Evolutionary conservation across 75 land plant species (phyloP).

Genomic region (Cryptomeria japonica): DNA sequence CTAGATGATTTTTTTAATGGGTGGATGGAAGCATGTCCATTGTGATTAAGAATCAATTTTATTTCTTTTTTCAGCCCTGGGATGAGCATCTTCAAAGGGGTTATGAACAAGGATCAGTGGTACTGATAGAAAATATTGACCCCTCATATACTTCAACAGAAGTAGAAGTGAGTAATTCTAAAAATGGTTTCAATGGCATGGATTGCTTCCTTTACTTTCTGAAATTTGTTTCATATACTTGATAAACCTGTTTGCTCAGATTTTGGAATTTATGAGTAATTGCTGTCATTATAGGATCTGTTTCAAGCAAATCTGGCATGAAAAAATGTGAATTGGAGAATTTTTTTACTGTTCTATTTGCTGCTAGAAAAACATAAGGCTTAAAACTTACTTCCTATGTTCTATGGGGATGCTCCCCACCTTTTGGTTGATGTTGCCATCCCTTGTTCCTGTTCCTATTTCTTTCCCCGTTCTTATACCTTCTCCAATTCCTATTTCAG

Average conservation of each 20-base stretch:
- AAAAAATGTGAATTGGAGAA: not conserved
- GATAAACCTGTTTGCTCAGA: not conserved
- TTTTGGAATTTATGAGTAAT: not conserved
- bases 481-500: no score
- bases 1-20: no score
- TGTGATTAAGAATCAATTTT: not conserved
- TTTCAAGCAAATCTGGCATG: not conserved
- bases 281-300: not conserved
- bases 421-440: not conserved
- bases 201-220: not conserved
- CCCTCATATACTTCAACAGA: constrained; percentile 56
- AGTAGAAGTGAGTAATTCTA: constrained; percentile 44
- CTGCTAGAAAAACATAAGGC: not conserved
- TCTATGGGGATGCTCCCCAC: not conserved
- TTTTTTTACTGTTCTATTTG: not conserved
- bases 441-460: no score
- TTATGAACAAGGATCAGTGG: constrained; percentile 42
- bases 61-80: constrained; percentile 48
- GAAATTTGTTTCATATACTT: not conserved
- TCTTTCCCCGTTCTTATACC: no score
- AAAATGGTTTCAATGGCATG: not conserved
- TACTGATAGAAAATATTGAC: constrained; percentile 60
- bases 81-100: constrained; percentile 46
- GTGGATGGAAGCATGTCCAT: not conserved
- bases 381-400: not conserved